Conservation (phyloP, 2,329 filamentous ascomycete species). For the Sporothrix sp. region DNA sequence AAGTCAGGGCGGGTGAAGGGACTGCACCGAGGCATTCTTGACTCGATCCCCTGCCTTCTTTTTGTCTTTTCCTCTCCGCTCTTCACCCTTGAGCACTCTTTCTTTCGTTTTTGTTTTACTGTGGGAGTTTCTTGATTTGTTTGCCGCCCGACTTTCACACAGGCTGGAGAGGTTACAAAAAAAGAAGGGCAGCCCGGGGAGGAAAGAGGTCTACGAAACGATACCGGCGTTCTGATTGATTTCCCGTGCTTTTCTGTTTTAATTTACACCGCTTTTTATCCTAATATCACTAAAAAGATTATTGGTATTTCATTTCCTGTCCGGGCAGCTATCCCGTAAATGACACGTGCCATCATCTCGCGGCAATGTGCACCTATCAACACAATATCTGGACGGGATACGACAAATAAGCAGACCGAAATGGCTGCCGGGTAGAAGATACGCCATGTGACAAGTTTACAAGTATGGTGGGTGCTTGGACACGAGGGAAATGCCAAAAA, state of each 20-base stretch:
- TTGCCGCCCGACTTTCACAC: conserved; percentile 1
- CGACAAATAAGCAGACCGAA: no score
- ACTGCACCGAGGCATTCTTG: background rate
- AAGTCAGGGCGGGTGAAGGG: no score
- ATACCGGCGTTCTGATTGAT: background rate
- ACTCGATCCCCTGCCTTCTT: background rate
- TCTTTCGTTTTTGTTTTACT: background rate
- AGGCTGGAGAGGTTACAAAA: background rate
- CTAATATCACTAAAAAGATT: background rate
- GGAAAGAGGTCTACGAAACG: conserved; percentile 5
- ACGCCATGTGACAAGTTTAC: no score
- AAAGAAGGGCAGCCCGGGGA: background rate
- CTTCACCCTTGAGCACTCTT: no score
- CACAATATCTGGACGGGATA: no score
- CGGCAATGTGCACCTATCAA: no score
- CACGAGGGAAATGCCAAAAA: no score
- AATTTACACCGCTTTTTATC: background rate
- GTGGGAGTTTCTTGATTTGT: background rate
- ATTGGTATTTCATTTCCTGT: background rate
- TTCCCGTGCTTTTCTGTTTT: background rate
- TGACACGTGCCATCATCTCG: no score
- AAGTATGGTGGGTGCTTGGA: no score
- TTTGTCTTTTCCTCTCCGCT: background rate
- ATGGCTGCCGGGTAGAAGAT: no score
- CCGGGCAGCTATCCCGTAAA: background rate